phyloP scores from a whole-genome alignment of 805 yeast genomes.

The Yamadazyma laniorum region DNA sequence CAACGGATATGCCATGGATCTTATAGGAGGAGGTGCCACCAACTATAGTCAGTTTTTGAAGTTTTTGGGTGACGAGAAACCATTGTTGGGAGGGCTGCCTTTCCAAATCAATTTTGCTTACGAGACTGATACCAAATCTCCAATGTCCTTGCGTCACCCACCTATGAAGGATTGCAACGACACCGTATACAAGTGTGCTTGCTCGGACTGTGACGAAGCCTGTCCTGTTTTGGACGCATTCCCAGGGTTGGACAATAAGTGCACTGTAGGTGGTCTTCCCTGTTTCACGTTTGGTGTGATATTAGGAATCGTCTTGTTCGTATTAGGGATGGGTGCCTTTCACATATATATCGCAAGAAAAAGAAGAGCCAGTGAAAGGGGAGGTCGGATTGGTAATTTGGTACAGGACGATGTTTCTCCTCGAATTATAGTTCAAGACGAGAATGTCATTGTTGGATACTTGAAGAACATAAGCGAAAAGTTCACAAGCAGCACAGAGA shows the following conservation, averaged over 20 bases:
- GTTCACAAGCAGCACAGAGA: constrained; percentile 16
- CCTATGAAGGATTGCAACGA: constrained; percentile 57
- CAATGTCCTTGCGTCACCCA: constrained; percentile 25
- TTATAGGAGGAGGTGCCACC: constrained; percentile 95
- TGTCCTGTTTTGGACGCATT: constrained; percentile 69
- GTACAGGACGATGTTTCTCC: background rate
- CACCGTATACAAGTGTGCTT: constrained; percentile 70
- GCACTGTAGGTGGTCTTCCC: constrained; percentile 62
- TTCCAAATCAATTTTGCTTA: constrained; percentile 83
- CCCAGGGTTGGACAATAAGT: constrained; percentile 31
- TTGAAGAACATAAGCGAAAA: background rate
- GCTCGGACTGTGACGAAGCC: constrained; percentile 80
- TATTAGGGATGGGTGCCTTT: constrained; percentile 43
- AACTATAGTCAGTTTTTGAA: constrained; percentile 70
- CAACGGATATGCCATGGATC: constrained; percentile 94
- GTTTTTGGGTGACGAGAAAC: constrained; percentile 93
- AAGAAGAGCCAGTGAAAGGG: background rate
- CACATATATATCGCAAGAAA: constrained; percentile 28
- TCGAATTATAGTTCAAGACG: background rate
- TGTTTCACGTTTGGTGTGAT: constrained; percentile 71
- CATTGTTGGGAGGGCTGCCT: constrained; percentile 91
- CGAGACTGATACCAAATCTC: constrained; percentile 20
- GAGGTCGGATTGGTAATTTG: background rate
- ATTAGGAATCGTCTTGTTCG: constrained; percentile 41
- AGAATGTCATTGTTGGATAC: constrained; percentile 4